Percentiles rank a stretch among this genome's conserved stretches.
Evolutionary conservation across 2,329 filamentous ascomycete genomes (phyloP).

Genomic region (Huntiella moniliformis): DNA sequence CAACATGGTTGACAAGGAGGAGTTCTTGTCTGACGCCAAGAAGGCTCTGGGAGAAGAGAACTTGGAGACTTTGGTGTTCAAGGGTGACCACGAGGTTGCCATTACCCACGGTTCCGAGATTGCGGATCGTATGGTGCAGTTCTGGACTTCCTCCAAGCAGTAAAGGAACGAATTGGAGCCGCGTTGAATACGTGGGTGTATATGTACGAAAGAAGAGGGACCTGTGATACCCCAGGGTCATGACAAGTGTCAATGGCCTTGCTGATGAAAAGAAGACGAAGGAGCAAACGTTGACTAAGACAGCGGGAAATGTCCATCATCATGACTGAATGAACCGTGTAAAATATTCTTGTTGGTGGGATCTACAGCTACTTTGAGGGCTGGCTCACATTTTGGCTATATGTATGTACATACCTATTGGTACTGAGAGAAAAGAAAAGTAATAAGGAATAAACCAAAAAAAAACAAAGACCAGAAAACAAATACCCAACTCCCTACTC

Average conservation of each 20-base stretch:
- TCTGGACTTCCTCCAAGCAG: conserved; percentile 2
- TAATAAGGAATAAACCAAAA: not conserved
- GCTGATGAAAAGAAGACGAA: not conserved
- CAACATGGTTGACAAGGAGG: conserved; percentile 44
- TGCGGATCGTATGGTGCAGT: conserved; percentile 20
- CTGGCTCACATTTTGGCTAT: not conserved
- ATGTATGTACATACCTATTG: not conserved
- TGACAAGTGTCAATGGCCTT: not conserved
- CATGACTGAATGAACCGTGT: conserved; percentile 9
- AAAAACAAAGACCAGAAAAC: not conserved
- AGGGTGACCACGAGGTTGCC: conserved; percentile 52
- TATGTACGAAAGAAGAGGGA: not conserved
- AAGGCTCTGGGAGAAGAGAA: conserved; percentile 36
- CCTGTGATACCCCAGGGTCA: not conserved
- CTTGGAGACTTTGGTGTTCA: conserved; percentile 35
- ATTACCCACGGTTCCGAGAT: conserved; percentile 42
- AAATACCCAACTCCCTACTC: not conserved
- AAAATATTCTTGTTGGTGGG: not conserved
- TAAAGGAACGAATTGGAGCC: not conserved
- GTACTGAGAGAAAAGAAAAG: not conserved
- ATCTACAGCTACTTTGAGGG: too few species aligned
- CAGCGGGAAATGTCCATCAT: not conserved
- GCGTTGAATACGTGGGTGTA: not conserved
- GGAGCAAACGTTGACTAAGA: not conserved
- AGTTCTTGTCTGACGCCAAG: conserved; percentile 42